phyloP scores from a whole-genome alignment of 441 rosid genomes.

The Euphorbia celastroides region DNA sequence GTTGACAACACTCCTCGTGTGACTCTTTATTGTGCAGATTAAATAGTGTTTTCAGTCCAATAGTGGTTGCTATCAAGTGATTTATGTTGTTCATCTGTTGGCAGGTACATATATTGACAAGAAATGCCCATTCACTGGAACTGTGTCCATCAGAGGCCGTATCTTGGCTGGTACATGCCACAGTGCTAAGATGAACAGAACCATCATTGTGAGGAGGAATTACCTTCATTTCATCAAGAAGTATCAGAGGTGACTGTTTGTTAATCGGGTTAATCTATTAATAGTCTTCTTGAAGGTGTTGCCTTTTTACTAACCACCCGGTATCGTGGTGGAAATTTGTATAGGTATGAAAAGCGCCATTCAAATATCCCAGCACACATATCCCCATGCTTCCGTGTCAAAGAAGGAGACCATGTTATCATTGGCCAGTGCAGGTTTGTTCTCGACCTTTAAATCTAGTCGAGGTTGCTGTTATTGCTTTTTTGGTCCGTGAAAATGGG shows the following conservation, averaged over 20 bases:
- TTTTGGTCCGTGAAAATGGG: not conserved
- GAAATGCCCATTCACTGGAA: conserved; percentile 81
- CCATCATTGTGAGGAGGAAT: conserved; percentile 69
- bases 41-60: too few relatives aligned
- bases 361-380: conserved; percentile 75
- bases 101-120: conserved; percentile 69
- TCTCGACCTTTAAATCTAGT: too few relatives aligned
- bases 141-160: conserved; percentile 74
- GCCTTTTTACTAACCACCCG: too few relatives aligned
- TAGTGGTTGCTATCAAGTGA: too few relatives aligned
- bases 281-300: too few relatives aligned
- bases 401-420: conserved; percentile 74
- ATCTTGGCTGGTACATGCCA: conserved; percentile 81
- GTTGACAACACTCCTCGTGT: too few relatives aligned
- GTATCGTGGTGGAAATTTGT: too few relatives aligned
- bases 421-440: conserved; percentile 95
- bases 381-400: conserved; percentile 85
- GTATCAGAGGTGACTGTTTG: conserved; percentile 80
- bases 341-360: conserved; percentile 86
- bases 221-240: conserved; percentile 78
- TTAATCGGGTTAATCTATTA: too few relatives aligned
- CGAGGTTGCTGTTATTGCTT: too few relatives aligned
- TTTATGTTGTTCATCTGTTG: too few relatives aligned
- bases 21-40: too few relatives aligned
- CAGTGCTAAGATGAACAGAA: conserved; percentile 77